Conservation (phyloP, 208 protist species). For the Balamuthia mandrillaris region DNA sequence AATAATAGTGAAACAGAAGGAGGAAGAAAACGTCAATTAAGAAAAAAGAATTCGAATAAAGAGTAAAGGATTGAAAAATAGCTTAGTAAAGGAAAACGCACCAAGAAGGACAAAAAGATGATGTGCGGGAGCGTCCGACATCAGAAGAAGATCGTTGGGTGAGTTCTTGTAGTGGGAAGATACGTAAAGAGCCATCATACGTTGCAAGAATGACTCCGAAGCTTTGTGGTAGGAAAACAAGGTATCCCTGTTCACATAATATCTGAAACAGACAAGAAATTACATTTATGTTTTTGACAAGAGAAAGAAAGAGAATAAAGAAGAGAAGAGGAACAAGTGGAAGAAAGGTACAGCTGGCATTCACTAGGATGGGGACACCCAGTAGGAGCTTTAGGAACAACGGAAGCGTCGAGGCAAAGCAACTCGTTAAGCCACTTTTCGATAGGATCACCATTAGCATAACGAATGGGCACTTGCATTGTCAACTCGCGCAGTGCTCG, state of each 20-base stretch:
- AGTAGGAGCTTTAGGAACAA: slow-evolving; percentile 61
- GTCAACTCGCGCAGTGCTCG: slow-evolving; percentile 88
- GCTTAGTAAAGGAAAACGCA: slow-evolving; percentile 38
- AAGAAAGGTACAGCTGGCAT: slow-evolving; percentile 88
- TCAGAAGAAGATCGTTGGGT: slow-evolving; percentile 98
- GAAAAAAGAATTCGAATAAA: too few species aligned
- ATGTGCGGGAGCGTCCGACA: slow-evolving; percentile 98
- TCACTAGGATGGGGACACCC: slow-evolving; percentile 86
- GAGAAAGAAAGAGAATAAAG: neutral
- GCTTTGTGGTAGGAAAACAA: slow-evolving; percentile 97
- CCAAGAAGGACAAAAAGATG: slow-evolving; percentile 96
- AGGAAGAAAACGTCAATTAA: too few species aligned
- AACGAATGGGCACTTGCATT: slow-evolving; percentile 96
- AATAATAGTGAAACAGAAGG: neutral
- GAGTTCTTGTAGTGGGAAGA: slow-evolving; percentile 98
- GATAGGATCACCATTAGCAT: slow-evolving; percentile 85
- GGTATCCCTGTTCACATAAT: slow-evolving; percentile 96
- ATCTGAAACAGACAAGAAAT: slow-evolving; percentile 56
- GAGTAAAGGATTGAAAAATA: neutral
- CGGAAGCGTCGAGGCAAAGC: slow-evolving; percentile 93
- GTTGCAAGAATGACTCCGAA: slow-evolving; percentile 87
- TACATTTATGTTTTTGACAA: neutral
- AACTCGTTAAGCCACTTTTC: slow-evolving; percentile 93
- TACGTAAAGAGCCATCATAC: slow-evolving; percentile 89
- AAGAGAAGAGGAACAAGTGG: neutral